Conservation (phyloP, 768 basidiomycete species). For the Serendipita vermifera region DNA sequence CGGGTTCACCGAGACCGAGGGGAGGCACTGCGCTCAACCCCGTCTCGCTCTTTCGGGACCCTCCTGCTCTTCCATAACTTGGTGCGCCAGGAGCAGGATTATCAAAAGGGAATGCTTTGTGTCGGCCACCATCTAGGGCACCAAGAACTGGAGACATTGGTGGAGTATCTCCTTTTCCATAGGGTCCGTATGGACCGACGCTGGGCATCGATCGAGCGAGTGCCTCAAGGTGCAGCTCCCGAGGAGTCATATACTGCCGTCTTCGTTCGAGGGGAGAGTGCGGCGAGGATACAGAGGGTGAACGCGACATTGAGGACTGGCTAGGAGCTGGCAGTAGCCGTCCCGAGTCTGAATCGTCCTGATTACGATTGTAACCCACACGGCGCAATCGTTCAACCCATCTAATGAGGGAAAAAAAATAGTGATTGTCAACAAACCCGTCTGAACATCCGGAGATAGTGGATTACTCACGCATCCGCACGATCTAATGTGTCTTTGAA, state of each 20-base stretch:
- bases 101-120: constrained; percentile 6
- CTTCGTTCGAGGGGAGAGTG: background rate
- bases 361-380: constrained; percentile 34
- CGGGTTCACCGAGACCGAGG: background rate
- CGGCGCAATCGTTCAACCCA: constrained; percentile 76
- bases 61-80: background rate
- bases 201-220: constrained; percentile 6
- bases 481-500: constrained; percentile 78
- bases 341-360: background rate
- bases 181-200: constrained; percentile 7
- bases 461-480: constrained; percentile 58
- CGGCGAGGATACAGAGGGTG: background rate
- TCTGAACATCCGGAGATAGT: constrained; percentile 13
- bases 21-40: background rate
- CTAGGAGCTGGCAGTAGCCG: background rate
- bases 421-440: constrained; percentile 10
- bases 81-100: constrained; percentile 7
- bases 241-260: background rate
- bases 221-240: constrained; percentile 6
- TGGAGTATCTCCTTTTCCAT: background rate
- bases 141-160: constrained; percentile 8
- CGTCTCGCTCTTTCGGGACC: background rate
- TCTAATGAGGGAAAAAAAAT: constrained; percentile 25
- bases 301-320: background rate
- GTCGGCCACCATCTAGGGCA: background rate